Conservation (phyloP, 2,329 filamentous ascomycete genomes). For the Sporothrix phasma region DNA sequence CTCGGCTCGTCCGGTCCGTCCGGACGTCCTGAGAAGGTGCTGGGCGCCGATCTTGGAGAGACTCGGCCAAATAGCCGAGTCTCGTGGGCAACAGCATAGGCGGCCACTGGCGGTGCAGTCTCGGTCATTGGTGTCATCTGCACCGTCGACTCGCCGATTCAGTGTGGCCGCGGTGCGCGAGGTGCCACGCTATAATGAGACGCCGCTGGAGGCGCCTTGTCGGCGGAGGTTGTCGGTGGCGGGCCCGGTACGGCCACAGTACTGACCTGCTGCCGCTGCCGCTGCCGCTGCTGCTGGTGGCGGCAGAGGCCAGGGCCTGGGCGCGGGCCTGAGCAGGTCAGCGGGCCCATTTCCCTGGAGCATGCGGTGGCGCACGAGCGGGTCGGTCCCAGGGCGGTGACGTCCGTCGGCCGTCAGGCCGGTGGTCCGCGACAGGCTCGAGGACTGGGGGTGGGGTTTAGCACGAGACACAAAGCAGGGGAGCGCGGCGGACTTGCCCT, state of each 20-base stretch:
- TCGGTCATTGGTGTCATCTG: not conserved
- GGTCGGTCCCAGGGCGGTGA: slow-evolving; percentile 63
- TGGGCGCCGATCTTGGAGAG: too few relatives aligned
- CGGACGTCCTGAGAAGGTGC: too few relatives aligned
- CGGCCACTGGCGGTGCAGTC: not conserved
- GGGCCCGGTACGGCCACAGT: not conserved
- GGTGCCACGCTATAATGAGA: slow-evolving; percentile 11
- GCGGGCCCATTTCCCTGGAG: slow-evolving; percentile 49
- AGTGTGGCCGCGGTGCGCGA: not conserved
- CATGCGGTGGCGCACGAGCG: slow-evolving; percentile 65
- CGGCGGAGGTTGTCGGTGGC: not conserved
- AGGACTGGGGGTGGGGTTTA: too few relatives aligned
- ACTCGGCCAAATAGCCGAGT: too few relatives aligned
- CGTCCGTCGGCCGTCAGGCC: slow-evolving; percentile 64
- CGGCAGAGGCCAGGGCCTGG: not conserved
- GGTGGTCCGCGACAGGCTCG: slow-evolving; percentile 67
- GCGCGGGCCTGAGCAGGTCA: slow-evolving; percentile 39
- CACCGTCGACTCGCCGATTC: too few relatives aligned
- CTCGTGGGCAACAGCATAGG: not conserved
- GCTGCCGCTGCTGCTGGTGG: not conserved
- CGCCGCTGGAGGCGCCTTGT: slow-evolving; percentile 14
- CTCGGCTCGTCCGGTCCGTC: too few relatives aligned
- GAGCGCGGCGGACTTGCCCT: slow-evolving; percentile 41
- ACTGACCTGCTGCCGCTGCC: not conserved
- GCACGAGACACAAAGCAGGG: not conserved